phyloP scores from a whole-genome alignment of 805 yeast genomes.

The Blastobotrys parvus region DNA sequence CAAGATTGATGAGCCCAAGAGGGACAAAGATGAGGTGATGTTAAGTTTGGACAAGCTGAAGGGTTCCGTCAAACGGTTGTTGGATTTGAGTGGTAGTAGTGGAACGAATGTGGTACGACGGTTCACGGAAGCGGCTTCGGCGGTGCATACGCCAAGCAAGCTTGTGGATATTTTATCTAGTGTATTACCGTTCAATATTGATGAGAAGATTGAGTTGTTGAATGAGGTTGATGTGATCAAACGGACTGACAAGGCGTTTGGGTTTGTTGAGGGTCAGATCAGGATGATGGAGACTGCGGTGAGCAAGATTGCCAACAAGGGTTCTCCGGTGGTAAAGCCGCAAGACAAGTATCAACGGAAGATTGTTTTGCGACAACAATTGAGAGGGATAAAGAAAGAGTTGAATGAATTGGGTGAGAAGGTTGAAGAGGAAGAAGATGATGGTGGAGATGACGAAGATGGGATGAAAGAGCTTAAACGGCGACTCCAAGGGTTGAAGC shows the following conservation, averaged over 20 bases:
- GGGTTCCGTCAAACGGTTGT: constrained; percentile 9
- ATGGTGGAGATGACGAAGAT: constrained; percentile 28
- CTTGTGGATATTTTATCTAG: constrained; percentile 30
- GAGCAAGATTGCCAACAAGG: constrained; percentile 4
- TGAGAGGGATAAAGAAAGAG: constrained; percentile 19
- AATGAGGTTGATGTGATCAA: constrained; percentile 20
- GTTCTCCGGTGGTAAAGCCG: constrained; percentile 8
- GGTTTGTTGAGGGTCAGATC: constrained; percentile 9
- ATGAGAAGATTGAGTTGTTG: constrained; percentile 24
- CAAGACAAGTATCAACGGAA: constrained; percentile 21
- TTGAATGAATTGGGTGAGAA: constrained; percentile 13
- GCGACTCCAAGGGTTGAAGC: constrained; percentile 19
- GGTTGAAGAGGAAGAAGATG: constrained; percentile 11
- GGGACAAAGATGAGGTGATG: neutral
- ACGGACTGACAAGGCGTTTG: constrained; percentile 22
- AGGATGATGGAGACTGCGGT: constrained; percentile 3
- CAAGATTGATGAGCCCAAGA: neutral
- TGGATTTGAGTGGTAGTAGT: constrained; percentile 8
- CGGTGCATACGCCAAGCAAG: constrained; percentile 18
- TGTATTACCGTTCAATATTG: constrained; percentile 26
- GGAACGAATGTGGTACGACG: constrained; percentile 1
- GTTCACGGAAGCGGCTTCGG: constrained; percentile 2
- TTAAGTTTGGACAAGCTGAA: constrained; percentile 7
- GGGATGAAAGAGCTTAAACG: constrained; percentile 25
- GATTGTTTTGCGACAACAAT: constrained; percentile 20